These are phyloP conservation scores for Corymbia maculata DNA, from an alignment of 345 rosid species.

Conservation along the genomic window DNA sequence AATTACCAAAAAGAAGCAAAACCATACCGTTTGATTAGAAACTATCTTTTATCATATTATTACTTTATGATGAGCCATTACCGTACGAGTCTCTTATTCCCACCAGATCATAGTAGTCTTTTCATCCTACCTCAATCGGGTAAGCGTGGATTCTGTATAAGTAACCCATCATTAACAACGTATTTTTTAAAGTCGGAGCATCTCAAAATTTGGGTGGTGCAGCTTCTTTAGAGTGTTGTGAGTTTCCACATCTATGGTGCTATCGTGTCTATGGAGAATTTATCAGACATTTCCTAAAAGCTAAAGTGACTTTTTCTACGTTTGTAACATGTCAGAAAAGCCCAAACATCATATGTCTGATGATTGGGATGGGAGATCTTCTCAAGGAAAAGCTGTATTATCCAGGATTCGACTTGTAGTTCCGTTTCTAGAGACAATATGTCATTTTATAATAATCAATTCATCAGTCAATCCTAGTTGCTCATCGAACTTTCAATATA, in stretches of 20 bases:
- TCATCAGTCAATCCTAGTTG: neutral
- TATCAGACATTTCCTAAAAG: neutral
- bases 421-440: neutral
- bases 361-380: neutral
- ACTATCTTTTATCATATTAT: neutral
- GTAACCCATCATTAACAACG: neutral
- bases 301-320: neutral
- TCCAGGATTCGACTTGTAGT: neutral
- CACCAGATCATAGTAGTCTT: neutral
- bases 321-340: neutral
- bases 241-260: neutral
- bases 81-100: neutral
- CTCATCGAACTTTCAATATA: neutral
- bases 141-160: neutral
- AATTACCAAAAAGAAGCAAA: neutral
- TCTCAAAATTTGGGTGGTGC: neutral
- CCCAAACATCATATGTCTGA: neutral
- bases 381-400: neutral
- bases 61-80: neutral
- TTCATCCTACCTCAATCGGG: neutral
- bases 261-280: neutral
- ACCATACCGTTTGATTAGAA: neutral
- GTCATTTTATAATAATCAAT: neutral
- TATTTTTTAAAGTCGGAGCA: neutral
- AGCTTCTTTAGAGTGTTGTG: neutral